A percentile compares a stretch with the other conserved stretches of the same genome.
These are phyloP conservation scores for Trichoderma semiorbis DNA, from an alignment of 2,329 filamentous ascomycete species.

Conservation along the genomic window DNA sequence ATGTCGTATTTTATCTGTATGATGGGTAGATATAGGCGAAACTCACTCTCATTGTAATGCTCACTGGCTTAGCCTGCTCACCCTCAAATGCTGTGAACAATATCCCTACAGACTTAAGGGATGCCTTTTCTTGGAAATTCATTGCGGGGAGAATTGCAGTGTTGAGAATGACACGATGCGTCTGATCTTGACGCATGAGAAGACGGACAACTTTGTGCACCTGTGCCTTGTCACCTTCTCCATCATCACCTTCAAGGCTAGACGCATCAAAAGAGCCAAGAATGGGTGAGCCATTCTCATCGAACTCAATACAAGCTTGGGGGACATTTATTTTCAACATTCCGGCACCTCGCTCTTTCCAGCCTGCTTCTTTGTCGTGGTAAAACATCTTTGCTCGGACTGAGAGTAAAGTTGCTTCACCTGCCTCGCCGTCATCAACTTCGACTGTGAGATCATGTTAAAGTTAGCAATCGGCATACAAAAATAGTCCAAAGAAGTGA, in stretches of 20 bases:
- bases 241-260: slow-evolving; percentile 37
- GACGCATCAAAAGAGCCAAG: slow-evolving; percentile 56
- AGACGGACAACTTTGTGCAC: slow-evolving; percentile 61
- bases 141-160: slow-evolving; percentile 74
- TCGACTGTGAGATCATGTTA: slow-evolving; percentile 46
- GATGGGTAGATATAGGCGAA: neutral
- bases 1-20: neutral
- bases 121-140: slow-evolving; percentile 73
- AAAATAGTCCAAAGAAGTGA: neutral
- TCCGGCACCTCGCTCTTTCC: slow-evolving; percentile 87
- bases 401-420: slow-evolving; percentile 70
- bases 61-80: slow-evolving; percentile 51
- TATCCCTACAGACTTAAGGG: slow-evolving; percentile 67
- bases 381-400: slow-evolving; percentile 83
- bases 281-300: slow-evolving; percentile 49
- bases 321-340: slow-evolving; percentile 81
- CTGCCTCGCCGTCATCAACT: slow-evolving; percentile 83
- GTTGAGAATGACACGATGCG: slow-evolving; percentile 82
- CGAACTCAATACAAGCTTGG: slow-evolving; percentile 52
- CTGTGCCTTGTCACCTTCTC: slow-evolving; percentile 22
- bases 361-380: slow-evolving; percentile 67
- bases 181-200: slow-evolving; percentile 88
- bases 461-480: neutral
- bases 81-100: slow-evolving; percentile 63
- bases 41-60: slow-evolving; percentile 59